Percentiles rank a stretch among this genome's conserved stretches.
Conservation (phyloP, 2,329 filamentous ascomycete genomes). For the Aspergillus ochraceus region DNA sequence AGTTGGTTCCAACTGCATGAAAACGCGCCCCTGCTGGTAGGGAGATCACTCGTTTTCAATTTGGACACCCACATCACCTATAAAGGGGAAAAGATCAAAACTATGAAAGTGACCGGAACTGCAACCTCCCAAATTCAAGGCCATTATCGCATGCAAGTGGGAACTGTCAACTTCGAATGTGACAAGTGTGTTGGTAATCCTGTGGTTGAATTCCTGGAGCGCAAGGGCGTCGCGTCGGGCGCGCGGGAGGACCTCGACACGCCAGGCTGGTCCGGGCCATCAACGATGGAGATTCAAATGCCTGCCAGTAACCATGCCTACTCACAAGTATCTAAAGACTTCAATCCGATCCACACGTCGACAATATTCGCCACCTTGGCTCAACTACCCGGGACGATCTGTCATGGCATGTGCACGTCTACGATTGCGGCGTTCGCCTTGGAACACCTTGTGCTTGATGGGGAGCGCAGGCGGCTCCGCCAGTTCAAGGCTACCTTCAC, state of each 20-base stretch:
- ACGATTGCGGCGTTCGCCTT: conserved; percentile 87
- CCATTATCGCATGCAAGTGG: neutral
- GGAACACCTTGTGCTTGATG: conserved; percentile 96
- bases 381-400: conserved; percentile 89
- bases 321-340: conserved; percentile 90
- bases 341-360: conserved; percentile 96
- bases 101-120: conserved; percentile 12
- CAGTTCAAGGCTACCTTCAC: conserved; percentile 91
- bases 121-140: conserved; percentile 2
- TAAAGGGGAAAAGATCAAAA: neutral
- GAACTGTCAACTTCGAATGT: conserved; percentile 7
- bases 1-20: conserved; percentile 13
- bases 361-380: conserved; percentile 94
- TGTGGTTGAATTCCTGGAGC: conserved; percentile 18
- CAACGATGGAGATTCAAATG: conserved; percentile 70
- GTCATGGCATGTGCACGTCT: conserved; percentile 97
- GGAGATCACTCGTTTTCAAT: conserved; percentile 10
- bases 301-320: conserved; percentile 94
- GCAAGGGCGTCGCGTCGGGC: conserved; percentile 7
- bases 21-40: conserved; percentile 6
- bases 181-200: conserved; percentile 15
- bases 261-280: conserved; percentile 11
- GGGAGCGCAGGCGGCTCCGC: conserved; percentile 79
- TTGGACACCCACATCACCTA: conserved; percentile 11
- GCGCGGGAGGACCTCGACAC: conserved; percentile 1